These are phyloP conservation scores for Coemansia sp. DNA, from an alignment of 192 early-diverging fungal species.

Conservation along the genomic window DNA sequence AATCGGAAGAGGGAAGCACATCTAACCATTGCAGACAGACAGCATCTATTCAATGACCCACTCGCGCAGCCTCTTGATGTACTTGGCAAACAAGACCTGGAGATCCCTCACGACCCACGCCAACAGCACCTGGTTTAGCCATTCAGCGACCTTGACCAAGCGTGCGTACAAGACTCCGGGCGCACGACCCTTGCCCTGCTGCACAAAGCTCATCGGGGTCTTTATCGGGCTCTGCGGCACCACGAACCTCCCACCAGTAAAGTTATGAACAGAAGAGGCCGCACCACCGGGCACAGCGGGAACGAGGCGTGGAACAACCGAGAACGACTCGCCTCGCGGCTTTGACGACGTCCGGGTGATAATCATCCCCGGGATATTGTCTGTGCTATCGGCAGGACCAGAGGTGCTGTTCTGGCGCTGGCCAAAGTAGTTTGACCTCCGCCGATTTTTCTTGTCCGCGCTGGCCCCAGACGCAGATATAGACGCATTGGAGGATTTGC, in stretches of 20 bases:
- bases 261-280: constrained; percentile 4
- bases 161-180: constrained; percentile 51
- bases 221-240: constrained; percentile 49
- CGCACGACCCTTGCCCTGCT: constrained; percentile 47
- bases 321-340: constrained; percentile 43
- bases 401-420: constrained; percentile 36
- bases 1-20: not conserved
- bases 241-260: constrained; percentile 26
- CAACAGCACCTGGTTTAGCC: constrained; percentile 49
- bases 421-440: constrained; percentile 54
- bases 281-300: constrained; percentile 9
- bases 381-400: constrained; percentile 12
- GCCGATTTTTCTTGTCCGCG: constrained; percentile 38
- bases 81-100: constrained; percentile 54
- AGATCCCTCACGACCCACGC: constrained; percentile 55
- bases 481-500: constrained; percentile 47
- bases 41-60: constrained; percentile 47
- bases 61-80: constrained; percentile 53
- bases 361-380: constrained; percentile 18
- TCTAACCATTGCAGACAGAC: not conserved
- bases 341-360: constrained; percentile 4
- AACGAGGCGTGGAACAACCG: constrained; percentile 30
- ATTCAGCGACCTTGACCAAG: constrained; percentile 46
- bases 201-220: constrained; percentile 41
- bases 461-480: constrained; percentile 15